Evolutionary conservation across 306 rosid genomes (phyloP).

Genomic region (Gastrolobium villosum): DNA sequence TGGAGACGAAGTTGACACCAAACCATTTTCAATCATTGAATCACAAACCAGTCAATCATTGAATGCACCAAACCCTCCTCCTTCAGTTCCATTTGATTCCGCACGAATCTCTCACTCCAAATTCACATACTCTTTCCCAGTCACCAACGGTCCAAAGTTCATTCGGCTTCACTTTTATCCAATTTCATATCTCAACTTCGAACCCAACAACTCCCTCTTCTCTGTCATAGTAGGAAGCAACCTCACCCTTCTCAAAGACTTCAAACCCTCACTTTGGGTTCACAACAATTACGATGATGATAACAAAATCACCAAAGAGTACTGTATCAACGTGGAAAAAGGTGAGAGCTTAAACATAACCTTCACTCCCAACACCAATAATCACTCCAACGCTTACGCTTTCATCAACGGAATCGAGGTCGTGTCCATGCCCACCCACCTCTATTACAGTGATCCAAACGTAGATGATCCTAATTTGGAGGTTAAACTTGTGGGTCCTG

Average conservation of each 20-base stretch:
- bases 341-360: constrained; percentile 46
- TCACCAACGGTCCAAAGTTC: constrained; percentile 48
- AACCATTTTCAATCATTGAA: too few relatives aligned
- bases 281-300: too few relatives aligned
- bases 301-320: constrained; percentile 19
- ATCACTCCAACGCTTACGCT: constrained; percentile 40
- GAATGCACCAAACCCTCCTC: too few relatives aligned
- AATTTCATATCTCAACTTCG: background rate
- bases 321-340: constrained; percentile 23
- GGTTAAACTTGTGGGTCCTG: rapidly evolving
- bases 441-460: constrained; percentile 44
- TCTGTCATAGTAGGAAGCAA: constrained; percentile 47
- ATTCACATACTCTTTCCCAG: constrained; percentile 38
- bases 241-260: constrained; percentile 58
- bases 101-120: constrained; percentile 29
- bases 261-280: constrained; percentile 45
- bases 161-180: constrained; percentile 55
- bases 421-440: constrained; percentile 66
- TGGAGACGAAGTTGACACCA: too few relatives aligned
- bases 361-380: constrained; percentile 49
- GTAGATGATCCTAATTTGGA: background rate
- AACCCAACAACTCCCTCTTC: constrained; percentile 40
- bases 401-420: constrained; percentile 72
- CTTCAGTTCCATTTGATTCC: background rate
- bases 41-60: too few relatives aligned